Conservation (phyloP, 176 grass and related monocot genomes). For the Rhynchospora pubera region DNA sequence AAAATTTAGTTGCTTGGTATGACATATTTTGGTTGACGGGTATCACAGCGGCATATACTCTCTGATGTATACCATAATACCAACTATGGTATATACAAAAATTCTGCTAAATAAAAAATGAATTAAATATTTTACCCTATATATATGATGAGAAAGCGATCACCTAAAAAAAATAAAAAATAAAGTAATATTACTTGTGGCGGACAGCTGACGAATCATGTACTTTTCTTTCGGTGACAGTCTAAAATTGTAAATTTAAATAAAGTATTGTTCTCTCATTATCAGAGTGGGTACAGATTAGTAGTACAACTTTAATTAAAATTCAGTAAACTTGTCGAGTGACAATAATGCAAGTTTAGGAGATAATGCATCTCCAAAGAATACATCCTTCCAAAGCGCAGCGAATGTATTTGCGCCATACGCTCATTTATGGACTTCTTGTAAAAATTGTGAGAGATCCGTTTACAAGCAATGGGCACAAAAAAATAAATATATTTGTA, state of each 20-base stretch:
- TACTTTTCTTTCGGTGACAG: background rate
- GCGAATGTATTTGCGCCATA: too few relatives aligned
- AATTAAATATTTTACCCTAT: background rate
- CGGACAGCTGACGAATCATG: background rate
- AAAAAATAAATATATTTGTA: too few relatives aligned
- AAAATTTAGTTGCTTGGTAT: background rate
- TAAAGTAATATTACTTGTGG: background rate
- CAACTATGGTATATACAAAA: background rate
- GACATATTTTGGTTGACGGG: background rate
- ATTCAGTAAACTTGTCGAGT: too few relatives aligned
- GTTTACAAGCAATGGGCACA: too few relatives aligned
- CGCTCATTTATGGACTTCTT: too few relatives aligned
- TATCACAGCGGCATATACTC: background rate
- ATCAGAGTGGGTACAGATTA: background rate
- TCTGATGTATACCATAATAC: background rate
- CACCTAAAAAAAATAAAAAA: background rate
- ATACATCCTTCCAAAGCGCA: too few relatives aligned
- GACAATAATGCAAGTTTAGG: too few relatives aligned
- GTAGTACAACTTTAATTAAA: background rate
- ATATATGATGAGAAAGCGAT: background rate
- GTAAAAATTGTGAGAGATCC: too few relatives aligned
- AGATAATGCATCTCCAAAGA: too few relatives aligned
- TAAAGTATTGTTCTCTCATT: background rate
- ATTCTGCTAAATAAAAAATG: background rate
- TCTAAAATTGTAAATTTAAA: background rate